A percentile compares a stretch with the other conserved stretches of the same genome.
These are phyloP conservation scores for Fusarium devonianum DNA, from an alignment of 2,329 filamentous ascomycete species.

Conservation along the genomic window DNA sequence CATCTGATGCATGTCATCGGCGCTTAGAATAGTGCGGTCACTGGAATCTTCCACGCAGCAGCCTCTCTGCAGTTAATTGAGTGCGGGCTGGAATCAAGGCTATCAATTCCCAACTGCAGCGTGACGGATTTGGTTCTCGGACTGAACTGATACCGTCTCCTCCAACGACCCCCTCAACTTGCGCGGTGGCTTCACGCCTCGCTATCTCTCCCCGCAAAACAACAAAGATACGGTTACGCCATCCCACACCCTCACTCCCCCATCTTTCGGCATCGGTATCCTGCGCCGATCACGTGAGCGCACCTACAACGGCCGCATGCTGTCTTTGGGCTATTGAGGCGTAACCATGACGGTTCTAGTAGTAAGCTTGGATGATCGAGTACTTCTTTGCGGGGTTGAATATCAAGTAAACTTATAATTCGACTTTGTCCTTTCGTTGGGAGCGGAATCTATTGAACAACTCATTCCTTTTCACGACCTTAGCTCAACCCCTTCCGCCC, in stretches of 20 bases:
- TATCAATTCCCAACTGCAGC: too few relatives aligned
- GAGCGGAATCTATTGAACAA: too few relatives aligned
- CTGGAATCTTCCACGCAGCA: too few relatives aligned
- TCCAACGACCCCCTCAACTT: too few relatives aligned
- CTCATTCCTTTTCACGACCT: slow-evolving; percentile 1
- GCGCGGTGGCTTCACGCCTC: too few relatives aligned
- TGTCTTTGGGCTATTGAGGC: background rate
- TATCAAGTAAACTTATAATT: too few relatives aligned
- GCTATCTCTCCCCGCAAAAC: background rate
- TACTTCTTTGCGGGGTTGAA: background rate
- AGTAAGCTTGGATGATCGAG: background rate
- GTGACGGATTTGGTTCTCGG: background rate
- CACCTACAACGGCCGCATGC: too few relatives aligned
- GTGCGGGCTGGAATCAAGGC: too few relatives aligned
- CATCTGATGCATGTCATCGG: too few relatives aligned
- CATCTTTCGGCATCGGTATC: background rate
- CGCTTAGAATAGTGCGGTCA: too few relatives aligned
- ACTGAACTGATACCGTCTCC: background rate
- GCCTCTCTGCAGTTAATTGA: too few relatives aligned
- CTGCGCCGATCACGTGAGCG: background rate
- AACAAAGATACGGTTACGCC: background rate
- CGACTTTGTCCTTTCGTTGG: too few relatives aligned
- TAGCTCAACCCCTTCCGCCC: background rate
- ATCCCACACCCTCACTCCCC: background rate
- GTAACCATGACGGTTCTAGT: background rate